These are phyloP conservation scores for Candolleomyces aberdarensis DNA, from an alignment of 768 basidiomycete species.

Conservation along the genomic window DNA sequence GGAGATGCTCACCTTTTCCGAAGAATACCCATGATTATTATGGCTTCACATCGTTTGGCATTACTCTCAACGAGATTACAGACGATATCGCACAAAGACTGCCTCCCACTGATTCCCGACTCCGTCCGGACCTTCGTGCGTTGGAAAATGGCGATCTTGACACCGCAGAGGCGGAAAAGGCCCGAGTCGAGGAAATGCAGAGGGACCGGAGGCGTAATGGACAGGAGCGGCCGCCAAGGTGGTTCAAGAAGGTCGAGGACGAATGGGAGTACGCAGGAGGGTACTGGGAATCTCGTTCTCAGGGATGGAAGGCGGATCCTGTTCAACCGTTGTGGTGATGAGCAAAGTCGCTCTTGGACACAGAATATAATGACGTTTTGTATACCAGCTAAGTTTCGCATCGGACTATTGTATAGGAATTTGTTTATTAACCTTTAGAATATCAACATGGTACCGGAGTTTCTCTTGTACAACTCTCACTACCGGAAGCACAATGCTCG, in stretches of 20 bases:
- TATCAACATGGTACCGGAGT: neutral
- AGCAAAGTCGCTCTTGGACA: neutral
- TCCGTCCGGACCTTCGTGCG: slow-evolving; percentile 78
- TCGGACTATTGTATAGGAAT: neutral
- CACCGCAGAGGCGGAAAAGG: slow-evolving; percentile 69
- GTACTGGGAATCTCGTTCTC: slow-evolving; percentile 77
- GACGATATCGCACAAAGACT: slow-evolving; percentile 58
- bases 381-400: slow-evolving; percentile 1
- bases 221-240: slow-evolving; percentile 58
- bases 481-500: neutral
- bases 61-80: slow-evolving; percentile 80
- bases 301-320: slow-evolving; percentile 54
- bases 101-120: slow-evolving; percentile 79
- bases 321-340: slow-evolving; percentile 63
- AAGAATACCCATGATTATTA: slow-evolving; percentile 70
- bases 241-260: slow-evolving; percentile 70
- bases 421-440: neutral
- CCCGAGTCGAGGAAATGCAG: slow-evolving; percentile 71
- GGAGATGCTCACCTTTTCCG: slow-evolving; percentile 74
- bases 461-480: neutral
- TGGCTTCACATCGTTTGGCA: slow-evolving; percentile 78
- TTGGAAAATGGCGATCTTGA: slow-evolving; percentile 76
- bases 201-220: slow-evolving; percentile 64
- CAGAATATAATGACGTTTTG: neutral
- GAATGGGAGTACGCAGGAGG: slow-evolving; percentile 78